Evolutionary conservation across 139 green algal genomes (phyloP).

Genomic region (Micromonas commoda): DNA sequence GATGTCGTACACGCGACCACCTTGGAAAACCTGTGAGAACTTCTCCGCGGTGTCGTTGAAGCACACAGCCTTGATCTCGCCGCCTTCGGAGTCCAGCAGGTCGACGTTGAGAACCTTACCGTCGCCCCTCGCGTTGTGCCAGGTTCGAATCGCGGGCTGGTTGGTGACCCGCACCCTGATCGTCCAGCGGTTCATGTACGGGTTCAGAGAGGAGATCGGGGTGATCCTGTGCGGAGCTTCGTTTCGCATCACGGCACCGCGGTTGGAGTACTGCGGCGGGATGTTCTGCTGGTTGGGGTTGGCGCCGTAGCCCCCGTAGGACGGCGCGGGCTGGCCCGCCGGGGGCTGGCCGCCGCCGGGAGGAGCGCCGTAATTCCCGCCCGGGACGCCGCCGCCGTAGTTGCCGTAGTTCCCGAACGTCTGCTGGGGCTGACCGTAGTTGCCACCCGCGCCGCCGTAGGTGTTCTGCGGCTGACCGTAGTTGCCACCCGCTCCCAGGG

Average conservation of each 20-base stretch:
- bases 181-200: conserved; percentile 88
- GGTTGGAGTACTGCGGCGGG: conserved; percentile 4
- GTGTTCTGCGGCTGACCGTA: too few relatives aligned
- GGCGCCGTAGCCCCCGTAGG: conserved; percentile 31
- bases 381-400: not conserved
- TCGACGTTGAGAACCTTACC: conserved; percentile 93
- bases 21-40: conserved; percentile 27
- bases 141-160: conserved; percentile 70
- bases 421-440: conserved; percentile 5
- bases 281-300: conserved; percentile 39
- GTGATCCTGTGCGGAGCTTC: conserved; percentile 58
- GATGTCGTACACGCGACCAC: conserved; percentile 71
- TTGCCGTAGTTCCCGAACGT: not conserved
- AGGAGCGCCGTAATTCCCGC: conserved; percentile 3
- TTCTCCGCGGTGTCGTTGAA: conserved; percentile 35
- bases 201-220: conserved; percentile 82
- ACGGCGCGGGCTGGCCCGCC: not conserved
- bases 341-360: not conserved
- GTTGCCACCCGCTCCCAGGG: too few relatives aligned
- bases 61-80: conserved; percentile 28
- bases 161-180: conserved; percentile 81
- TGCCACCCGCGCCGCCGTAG: not conserved
- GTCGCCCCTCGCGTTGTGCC: conserved; percentile 67
- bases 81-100: conserved; percentile 61
- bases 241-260: conserved; percentile 33